Percentiles rank a stretch among this genome's conserved stretches.
phyloP scores from a whole-genome alignment of 768 basidiomycete genomes.

The Rhizopogon roseolus region DNA sequence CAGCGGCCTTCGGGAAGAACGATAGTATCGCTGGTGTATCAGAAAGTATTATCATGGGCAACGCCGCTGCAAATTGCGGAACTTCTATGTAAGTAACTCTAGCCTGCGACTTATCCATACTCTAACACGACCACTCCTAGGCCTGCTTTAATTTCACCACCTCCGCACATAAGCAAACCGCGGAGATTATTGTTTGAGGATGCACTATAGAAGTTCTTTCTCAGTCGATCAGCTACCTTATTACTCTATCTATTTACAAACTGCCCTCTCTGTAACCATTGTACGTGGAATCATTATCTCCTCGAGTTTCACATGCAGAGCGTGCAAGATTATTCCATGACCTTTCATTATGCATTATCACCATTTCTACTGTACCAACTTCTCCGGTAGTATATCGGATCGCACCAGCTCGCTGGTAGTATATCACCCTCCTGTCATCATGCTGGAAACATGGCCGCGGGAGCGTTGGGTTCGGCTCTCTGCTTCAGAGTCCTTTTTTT shows the following conservation, averaged over 20 bases:
- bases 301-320: too few relatives aligned
- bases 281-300: too few relatives aligned
- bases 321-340: not conserved
- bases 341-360: too few relatives aligned
- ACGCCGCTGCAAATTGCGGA: slow-evolving; percentile 89
- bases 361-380: too few relatives aligned
- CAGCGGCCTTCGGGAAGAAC: slow-evolving; percentile 92
- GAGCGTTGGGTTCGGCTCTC: too few relatives aligned
- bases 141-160: slow-evolving; percentile 30
- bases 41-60: slow-evolving; percentile 99
- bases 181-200: slow-evolving; percentile 31
- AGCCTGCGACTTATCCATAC: not conserved
- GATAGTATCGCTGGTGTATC: slow-evolving; percentile 96
- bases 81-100: slow-evolving; percentile 78
- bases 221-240: not conserved
- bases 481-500: too few relatives aligned
- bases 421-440: too few relatives aligned
- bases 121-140: slow-evolving; percentile 14
- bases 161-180: slow-evolving; percentile 29
- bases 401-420: too few relatives aligned
- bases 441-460: too few relatives aligned
- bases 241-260: not conserved
- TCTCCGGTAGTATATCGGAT: too few relatives aligned
- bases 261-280: too few relatives aligned
- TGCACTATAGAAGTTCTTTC: slow-evolving; percentile 12